Base-by-base conservation (phyloP, 306 rosid genomes). In the Corylus avellana region DNA sequence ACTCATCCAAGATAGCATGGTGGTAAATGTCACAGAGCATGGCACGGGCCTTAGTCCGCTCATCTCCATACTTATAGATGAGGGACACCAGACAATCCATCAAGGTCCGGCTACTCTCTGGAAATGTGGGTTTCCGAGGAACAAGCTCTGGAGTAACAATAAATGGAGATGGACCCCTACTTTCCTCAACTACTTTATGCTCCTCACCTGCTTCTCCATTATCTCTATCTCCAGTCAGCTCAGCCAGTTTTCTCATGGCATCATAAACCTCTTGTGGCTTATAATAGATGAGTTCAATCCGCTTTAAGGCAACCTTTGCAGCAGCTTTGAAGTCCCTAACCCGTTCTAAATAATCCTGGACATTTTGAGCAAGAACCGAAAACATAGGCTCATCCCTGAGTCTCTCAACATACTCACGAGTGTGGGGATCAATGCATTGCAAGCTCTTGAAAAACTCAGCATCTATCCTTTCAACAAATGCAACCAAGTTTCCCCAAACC, bases 21-120 rank as follows among this genome's bases (percentile, higher is more conserved):
- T 93, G 97, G 80, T 96, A 96, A 78, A 93, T 93, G 88, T 96
- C 98, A 85, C 99, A 96, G 14, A 96, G 97, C 99, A 96, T 93
- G 46, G 97, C 97, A 4, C 99, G 92, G 58, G 98, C 98, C 81
- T 93, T 96, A 12, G 97, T 93, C 76, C 98, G 87, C 87, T 96
- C 99, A 25, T 96, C 99, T 29, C 98, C 98, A 46, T 81, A 83
- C 75, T 93, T 88, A 85, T 96, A 96, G 62, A 96, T 90, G 62
- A 88, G 85, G 27, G 94, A 90, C 12, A 93, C 99, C 86, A 91
- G 81, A 76, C 70, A 71, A 82, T 96, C 99, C 99, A 93, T 93
- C 77, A 90, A 80, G 8, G 89, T 56, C 85, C 99, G 85, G 77
- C 97, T 91, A 72, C 88, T 87, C 83, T 91, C 99, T 0, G 96